phyloP scores from a whole-genome alignment of 1,284 basidiomycete species.

The Ustilago hordei region DNA sequence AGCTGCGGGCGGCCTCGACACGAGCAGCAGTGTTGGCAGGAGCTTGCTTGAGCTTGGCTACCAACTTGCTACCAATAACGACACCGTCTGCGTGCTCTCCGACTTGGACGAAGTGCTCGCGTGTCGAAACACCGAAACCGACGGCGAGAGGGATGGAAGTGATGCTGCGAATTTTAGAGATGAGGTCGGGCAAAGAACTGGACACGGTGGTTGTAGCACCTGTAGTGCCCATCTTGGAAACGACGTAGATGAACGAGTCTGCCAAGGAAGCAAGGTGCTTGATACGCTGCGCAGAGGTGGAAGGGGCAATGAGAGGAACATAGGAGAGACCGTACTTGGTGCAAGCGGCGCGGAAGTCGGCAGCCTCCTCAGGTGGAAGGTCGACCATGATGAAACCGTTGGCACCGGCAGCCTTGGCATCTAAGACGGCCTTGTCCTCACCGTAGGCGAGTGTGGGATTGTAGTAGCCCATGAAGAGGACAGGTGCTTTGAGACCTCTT shows the following conservation, averaged over 20 bases:
- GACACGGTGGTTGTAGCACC: constrained; percentile 83
- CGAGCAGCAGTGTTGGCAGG: constrained; percentile 68
- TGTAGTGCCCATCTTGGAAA: constrained; percentile 91
- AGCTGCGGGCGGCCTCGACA: constrained; percentile 72
- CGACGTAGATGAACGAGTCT: constrained; percentile 95
- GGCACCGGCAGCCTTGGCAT: constrained; percentile 87
- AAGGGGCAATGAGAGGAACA: constrained; percentile 94
- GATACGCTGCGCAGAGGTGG: constrained; percentile 86
- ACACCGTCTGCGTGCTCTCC: constrained; percentile 87
- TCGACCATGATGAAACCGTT: constrained; percentile 99
- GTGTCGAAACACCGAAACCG: constrained; percentile 95
- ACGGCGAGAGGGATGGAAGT: constrained; percentile 88
- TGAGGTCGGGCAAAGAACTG: constrained; percentile 65
- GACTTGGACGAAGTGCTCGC: constrained; percentile 88
- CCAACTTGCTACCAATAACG: constrained; percentile 89
- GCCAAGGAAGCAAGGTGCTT: constrained; percentile 91
- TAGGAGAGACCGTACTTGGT: constrained; percentile 87
- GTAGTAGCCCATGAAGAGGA: constrained; percentile 82
- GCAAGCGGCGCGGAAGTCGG: constrained; percentile 89
- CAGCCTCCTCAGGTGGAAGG: constrained; percentile 95
- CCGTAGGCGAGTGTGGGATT: constrained; percentile 95
- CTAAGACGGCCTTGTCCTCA: constrained; percentile 90
- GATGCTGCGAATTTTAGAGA: constrained; percentile 67
- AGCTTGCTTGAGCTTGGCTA: constrained; percentile 80
- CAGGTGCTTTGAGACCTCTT: constrained; percentile 84